phyloP scores from a whole-genome alignment of 441 rosid species.

The Populus trichocarpa region DNA sequence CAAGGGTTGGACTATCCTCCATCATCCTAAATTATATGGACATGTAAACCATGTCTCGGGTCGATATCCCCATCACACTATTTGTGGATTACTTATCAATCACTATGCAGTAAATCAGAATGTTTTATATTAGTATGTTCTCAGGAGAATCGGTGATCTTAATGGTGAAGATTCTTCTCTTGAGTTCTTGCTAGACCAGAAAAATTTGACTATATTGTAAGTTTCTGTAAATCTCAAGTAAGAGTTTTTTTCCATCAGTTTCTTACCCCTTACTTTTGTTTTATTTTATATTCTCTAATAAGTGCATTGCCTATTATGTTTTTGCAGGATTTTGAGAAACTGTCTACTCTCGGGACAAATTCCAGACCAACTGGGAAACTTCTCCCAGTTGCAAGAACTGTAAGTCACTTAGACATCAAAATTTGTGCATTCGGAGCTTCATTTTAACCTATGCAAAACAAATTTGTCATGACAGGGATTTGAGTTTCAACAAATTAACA shows the following conservation, averaged over 20 bases:
- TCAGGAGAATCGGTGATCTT: slow-evolving; percentile 55
- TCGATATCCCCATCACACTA: neutral
- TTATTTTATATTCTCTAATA: neutral
- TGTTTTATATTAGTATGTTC: slow-evolving; percentile 2
- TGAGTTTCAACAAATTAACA: slow-evolving; percentile 56
- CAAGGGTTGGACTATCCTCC: no score
- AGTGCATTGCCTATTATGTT: slow-evolving; percentile 5
- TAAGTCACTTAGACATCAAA: slow-evolving; percentile 22
- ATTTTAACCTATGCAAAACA: neutral
- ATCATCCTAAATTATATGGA: no score
- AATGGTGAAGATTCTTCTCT: slow-evolving; percentile 45
- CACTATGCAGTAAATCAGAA: neutral
- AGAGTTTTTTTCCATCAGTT: neutral
- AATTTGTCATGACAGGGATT: slow-evolving; percentile 36
- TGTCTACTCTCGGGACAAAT: slow-evolving; percentile 39
- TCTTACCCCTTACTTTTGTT: no score
- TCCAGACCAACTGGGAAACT: slow-evolving; percentile 41
- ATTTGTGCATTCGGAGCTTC: neutral
- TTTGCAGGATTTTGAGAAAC: slow-evolving; percentile 46
- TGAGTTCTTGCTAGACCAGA: slow-evolving; percentile 39
- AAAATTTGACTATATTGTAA: slow-evolving; percentile 45
- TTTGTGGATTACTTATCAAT: neutral
- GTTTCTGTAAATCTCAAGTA: neutral
- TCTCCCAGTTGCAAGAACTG: slow-evolving; percentile 36
- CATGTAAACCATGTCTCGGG: no score